These are phyloP conservation scores for Penicillium cataractarum DNA, from an alignment of 495 filamentous ascomycete genomes.

Conservation along the genomic window DNA sequence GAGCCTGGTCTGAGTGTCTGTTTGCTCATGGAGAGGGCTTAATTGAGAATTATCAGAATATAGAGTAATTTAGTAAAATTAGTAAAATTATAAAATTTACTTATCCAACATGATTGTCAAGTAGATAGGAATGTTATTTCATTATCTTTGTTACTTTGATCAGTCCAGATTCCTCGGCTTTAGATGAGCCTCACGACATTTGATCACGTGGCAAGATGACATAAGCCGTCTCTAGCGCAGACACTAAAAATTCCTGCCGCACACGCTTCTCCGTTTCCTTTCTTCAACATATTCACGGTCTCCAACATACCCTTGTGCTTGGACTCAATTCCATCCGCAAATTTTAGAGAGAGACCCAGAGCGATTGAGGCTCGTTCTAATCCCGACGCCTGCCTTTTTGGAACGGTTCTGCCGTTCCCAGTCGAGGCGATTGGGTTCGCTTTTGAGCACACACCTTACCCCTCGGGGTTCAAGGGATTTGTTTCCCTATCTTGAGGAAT, in stretches of 20 bases:
- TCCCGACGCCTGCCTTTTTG: slow-evolving; percentile 45
- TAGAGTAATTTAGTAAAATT: too few relatives aligned
- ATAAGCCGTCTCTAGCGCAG: neutral
- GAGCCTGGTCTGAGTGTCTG: neutral
- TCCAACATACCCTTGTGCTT: slow-evolving; percentile 48
- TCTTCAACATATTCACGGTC: slow-evolving; percentile 40
- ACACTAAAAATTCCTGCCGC: slow-evolving; percentile 17
- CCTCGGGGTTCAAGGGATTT: slow-evolving; percentile 7
- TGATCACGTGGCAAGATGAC: slow-evolving; percentile 4
- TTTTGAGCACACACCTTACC: slow-evolving; percentile 48
- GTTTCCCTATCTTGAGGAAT: slow-evolving; percentile 1
- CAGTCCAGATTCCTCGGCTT: too few relatives aligned
- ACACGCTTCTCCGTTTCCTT: slow-evolving; percentile 22
- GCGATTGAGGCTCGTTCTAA: slow-evolving; percentile 52
- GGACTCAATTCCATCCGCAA: slow-evolving; percentile 28
- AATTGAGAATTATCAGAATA: neutral
- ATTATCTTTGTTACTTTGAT: too few relatives aligned
- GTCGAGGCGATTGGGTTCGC: slow-evolving; percentile 51
- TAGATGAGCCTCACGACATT: neutral
- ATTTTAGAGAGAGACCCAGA: slow-evolving; percentile 53
- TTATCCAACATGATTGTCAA: too few relatives aligned
- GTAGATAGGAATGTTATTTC: neutral
- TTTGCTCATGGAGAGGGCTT: neutral
- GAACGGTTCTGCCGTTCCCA: slow-evolving; percentile 21
- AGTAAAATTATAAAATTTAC: too few relatives aligned